phyloP scores from a whole-genome alignment of 1,284 basidiomycete genomes.

The Ceratobasidium sp. region DNA sequence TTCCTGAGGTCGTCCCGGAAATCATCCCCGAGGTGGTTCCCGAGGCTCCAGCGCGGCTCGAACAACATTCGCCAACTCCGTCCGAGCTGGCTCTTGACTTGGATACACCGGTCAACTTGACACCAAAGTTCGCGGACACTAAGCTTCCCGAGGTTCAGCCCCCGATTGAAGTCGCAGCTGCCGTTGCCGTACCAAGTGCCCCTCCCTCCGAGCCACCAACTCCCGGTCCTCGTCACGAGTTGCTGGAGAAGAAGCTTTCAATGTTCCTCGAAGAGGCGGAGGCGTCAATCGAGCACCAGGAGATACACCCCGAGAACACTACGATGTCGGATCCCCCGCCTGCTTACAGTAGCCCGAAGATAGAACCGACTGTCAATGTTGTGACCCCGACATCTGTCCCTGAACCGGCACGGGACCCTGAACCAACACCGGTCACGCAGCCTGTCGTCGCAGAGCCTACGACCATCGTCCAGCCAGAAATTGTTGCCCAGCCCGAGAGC shows the following conservation, averaged over 20 bases:
- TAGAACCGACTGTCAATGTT: slow-evolving; percentile 9
- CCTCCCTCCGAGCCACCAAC: slow-evolving; percentile 6
- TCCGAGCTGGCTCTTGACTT: not conserved
- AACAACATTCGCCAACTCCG: slow-evolving; percentile 2
- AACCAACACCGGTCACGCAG: not conserved
- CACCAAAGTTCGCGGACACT: slow-evolving; percentile 7
- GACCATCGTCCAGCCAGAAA: not conserved
- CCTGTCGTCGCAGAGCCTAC: not conserved
- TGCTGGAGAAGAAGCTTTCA: slow-evolving; percentile 22
- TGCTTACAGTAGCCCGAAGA: slow-evolving; percentile 17
- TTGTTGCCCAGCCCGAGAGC: not conserved
- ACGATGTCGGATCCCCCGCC: slow-evolving; percentile 17
- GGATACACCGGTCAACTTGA: slow-evolving; percentile 9
- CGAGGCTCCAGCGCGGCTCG: not conserved
- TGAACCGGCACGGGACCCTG: slow-evolving; percentile 4
- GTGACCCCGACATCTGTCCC: not conserved
- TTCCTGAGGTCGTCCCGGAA: not conserved
- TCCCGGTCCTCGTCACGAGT: not conserved
- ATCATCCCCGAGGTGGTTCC: not conserved
- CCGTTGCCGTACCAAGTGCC: not conserved
- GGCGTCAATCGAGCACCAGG: not conserved
- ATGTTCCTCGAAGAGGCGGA: slow-evolving; percentile 13
- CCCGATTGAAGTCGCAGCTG: not conserved
- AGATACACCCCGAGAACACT: slow-evolving; percentile 10
- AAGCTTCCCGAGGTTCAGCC: slow-evolving; percentile 16